These are phyloP conservation scores for Parastagonospora nodorum DNA, from an alignment of 2,329 filamentous ascomycete species.

Conservation along the genomic window DNA sequence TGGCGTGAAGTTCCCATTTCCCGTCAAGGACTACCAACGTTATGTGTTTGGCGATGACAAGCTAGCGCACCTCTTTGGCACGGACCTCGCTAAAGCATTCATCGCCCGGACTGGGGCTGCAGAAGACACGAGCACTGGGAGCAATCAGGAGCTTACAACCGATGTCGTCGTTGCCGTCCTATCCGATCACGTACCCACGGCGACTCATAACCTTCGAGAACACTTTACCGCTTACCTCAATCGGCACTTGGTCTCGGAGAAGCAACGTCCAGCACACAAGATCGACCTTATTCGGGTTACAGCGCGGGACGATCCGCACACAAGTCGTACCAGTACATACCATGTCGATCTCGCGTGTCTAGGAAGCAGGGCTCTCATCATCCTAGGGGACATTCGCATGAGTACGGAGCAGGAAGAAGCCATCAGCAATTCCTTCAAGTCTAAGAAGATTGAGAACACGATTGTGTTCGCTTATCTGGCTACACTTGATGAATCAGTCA, in stretches of 20 bases:
- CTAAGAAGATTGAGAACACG: slow-evolving; percentile 11
- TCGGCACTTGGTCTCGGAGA: slow-evolving; percentile 22
- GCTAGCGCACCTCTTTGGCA: slow-evolving; percentile 30
- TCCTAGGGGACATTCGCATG: slow-evolving; percentile 24
- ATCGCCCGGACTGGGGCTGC: slow-evolving; percentile 15
- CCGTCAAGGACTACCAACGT: slow-evolving; percentile 27
- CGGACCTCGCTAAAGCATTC: slow-evolving; percentile 32
- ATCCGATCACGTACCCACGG: slow-evolving; percentile 27
- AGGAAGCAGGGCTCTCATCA: slow-evolving; percentile 13
- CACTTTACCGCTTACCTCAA: slow-evolving; percentile 31
- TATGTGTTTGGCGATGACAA: slow-evolving; percentile 33
- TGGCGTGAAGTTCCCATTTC: slow-evolving; percentile 22
- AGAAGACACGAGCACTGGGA: slow-evolving; percentile 9
- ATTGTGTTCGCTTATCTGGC: slow-evolving; percentile 26
- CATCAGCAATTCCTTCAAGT: slow-evolving; percentile 14
- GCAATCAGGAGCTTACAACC: slow-evolving; percentile 17
- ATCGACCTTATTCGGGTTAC: slow-evolving; percentile 20
- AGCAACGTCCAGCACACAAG: slow-evolving; percentile 22
- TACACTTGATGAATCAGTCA: slow-evolving; percentile 7
- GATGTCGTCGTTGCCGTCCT: slow-evolving; percentile 29
- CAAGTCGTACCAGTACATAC: slow-evolving; percentile 9
- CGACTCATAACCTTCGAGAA: slow-evolving; percentile 25
- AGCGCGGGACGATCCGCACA: slow-evolving; percentile 13
- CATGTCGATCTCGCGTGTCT: slow-evolving; percentile 22
- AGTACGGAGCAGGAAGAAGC: slow-evolving; percentile 17